Base-by-base conservation (phyloP, 2,329 filamentous ascomycete species). In the Xylaria sp. region DNA sequence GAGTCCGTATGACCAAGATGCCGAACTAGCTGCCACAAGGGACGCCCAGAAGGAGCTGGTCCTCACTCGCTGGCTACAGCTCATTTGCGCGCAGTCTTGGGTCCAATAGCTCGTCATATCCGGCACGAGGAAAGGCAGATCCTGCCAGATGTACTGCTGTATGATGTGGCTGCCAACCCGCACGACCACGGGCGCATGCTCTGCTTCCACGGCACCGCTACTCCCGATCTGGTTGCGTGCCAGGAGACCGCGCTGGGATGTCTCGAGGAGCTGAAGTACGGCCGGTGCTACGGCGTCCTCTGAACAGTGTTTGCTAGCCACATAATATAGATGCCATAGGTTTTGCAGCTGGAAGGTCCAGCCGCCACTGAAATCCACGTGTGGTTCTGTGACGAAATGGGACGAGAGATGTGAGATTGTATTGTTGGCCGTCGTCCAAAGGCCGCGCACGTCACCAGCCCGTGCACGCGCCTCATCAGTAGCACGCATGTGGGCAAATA, bases 291-390 rank as follows among this genome's bases (percentile, higher is more conserved):
- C 49, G 8, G 38, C 17, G 4, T 58, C 51, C 41, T 67, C 63
- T 19, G 38, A 37, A 27, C 65, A 67, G 48, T 66, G n/a, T 21
- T 65, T 63, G 2, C 63, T 65, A 15, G 65, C 46, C 23, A 68
- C 67, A 33, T 67, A 68, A 35, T 67, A 68, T 15, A 68, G 54
- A 31, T 68, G 67, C 67, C 67, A 68, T 31, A 68, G 49, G 54
- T 68, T 66, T 38, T 66, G 65, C 10, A 68, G 63, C 44, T 68
- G 67, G 41, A 65, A 62, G 2, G 55, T 58, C 67, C 67, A 68
- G 5, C 58, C 60, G 35, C 60, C 59, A 49, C 55, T 64, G 43
- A 68, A 67, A 40, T 68, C 67, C 33, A 67, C 51, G 33, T 66
- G 47, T 31, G 67, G 67, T 35, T 66, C 63, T n/a, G 67, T 67